A percentile compares a stretch with the other conserved stretches of the same genome.
phyloP scores from a whole-genome alignment of 2,329 filamentous ascomycete species.

The Periconia macrospinosa region DNA sequence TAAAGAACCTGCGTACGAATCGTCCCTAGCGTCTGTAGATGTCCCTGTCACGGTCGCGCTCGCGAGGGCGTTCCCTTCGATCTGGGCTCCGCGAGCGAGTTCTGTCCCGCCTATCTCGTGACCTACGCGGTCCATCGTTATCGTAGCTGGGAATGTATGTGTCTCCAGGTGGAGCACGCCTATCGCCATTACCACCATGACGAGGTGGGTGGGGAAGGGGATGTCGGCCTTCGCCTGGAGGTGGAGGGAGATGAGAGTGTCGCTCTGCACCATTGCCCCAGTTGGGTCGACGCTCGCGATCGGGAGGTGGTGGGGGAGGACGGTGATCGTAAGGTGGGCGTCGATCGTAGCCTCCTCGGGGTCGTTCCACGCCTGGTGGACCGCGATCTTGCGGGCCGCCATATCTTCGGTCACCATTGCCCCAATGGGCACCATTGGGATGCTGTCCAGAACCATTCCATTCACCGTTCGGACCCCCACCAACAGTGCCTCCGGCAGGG shows the following conservation, averaged over 20 bases:
- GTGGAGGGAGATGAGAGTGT: constrained; percentile 34
- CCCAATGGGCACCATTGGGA: constrained; percentile 29
- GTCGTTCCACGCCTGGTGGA: constrained; percentile 41
- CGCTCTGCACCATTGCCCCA: constrained; percentile 35
- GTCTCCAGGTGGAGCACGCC: constrained; percentile 33
- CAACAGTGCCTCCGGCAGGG: constrained; percentile 87
- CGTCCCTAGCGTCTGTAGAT: constrained; percentile 25
- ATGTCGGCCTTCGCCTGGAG: constrained; percentile 40
- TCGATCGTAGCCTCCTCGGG: constrained; percentile 32
- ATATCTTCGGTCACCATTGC: constrained; percentile 39
- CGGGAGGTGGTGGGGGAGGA: constrained; percentile 38
- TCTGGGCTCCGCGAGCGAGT: constrained; percentile 41
- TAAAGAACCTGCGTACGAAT: background rate
- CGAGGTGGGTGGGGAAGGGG: constrained; percentile 38
- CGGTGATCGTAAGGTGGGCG: constrained; percentile 36
- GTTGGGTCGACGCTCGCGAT: constrained; percentile 26
- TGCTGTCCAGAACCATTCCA: constrained; percentile 55
- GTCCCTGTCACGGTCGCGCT: constrained; percentile 29
- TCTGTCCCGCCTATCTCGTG: constrained; percentile 33
- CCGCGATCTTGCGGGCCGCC: constrained; percentile 42
- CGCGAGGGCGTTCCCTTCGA: constrained; percentile 28
- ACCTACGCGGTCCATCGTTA: constrained; percentile 26
- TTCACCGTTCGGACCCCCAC: constrained; percentile 65
- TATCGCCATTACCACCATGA: constrained; percentile 27
- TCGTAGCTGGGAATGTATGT: constrained; percentile 51